Percentiles rank a stretch among this genome's conserved stretches.
Evolutionary conservation across 1,284 basidiomycete species (phyloP).

Genomic region (Ceratobasidium sp.): DNA sequence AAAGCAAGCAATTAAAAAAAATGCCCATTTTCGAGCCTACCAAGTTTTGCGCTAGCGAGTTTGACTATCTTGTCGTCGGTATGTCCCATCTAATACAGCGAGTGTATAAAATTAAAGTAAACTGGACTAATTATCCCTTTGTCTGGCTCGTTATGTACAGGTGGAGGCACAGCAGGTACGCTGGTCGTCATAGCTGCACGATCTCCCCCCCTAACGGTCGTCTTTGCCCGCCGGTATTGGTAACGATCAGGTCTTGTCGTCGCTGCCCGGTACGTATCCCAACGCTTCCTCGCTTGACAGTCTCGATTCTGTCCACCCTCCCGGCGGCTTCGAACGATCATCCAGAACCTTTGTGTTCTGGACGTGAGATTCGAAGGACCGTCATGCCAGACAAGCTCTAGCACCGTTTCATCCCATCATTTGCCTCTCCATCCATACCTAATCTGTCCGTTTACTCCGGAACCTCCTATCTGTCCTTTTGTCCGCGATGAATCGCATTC

Average conservation of each 20-base stretch:
- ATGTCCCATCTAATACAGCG: background rate
- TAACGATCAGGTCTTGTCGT: slow-evolving; percentile 28
- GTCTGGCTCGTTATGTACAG: slow-evolving; percentile 15
- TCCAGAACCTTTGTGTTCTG: slow-evolving; percentile 11
- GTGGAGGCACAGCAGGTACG: slow-evolving; percentile 36
- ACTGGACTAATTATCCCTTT: slow-evolving; percentile 3
- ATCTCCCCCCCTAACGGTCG: background rate
- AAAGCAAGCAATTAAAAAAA: background rate
- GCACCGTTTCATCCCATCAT: slow-evolving; percentile 2
- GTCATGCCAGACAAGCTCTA: background rate
- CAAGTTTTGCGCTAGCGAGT: slow-evolving; percentile 16
- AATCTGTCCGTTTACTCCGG: background rate
- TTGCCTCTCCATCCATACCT: background rate
- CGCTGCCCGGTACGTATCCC: slow-evolving; percentile 27
- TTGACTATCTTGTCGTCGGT: slow-evolving; percentile 35
- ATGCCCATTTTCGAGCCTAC: slow-evolving; percentile 25
- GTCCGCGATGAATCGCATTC: background rate
- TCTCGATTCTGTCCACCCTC: background rate
- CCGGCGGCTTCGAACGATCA: background rate
- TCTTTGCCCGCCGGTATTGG: slow-evolving; percentile 9
- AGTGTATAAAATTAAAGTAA: background rate
- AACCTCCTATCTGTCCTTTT: slow-evolving; percentile 2
- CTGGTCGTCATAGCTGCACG: background rate
- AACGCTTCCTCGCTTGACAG: background rate
- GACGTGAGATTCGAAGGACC: background rate